These are phyloP conservation scores for Diaporthe eres DNA, from an alignment of 2,329 filamentous ascomycete genomes.

Conservation along the genomic window DNA sequence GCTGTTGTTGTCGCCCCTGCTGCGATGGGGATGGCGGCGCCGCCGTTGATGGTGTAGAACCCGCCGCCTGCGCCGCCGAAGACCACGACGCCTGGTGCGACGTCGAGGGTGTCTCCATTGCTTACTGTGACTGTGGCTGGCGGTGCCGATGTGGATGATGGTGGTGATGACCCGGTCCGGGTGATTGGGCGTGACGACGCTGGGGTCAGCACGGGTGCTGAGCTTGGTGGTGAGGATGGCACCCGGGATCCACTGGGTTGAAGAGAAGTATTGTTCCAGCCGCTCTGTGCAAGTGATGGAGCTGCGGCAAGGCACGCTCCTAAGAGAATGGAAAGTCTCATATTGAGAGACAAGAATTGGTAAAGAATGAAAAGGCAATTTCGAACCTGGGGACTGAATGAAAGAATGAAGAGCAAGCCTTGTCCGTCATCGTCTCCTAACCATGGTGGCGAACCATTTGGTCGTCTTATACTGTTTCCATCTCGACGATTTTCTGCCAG, in stretches of 20 bases:
- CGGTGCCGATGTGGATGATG: not conserved
- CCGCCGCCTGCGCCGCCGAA: not conserved
- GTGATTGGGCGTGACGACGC: not conserved
- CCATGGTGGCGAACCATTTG: not conserved
- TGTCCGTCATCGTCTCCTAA: not conserved
- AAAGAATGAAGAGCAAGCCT: not conserved
- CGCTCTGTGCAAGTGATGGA: conserved; percentile 12
- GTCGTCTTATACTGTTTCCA: not conserved
- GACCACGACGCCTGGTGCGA: not conserved
- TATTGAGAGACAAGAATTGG: not conserved
- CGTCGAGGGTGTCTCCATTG: conserved; percentile 9
- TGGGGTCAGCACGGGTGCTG: not conserved
- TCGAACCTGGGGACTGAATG: not conserved
- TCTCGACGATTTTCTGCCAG: not conserved
- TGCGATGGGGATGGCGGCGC: conserved; percentile 4
- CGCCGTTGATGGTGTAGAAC: conserved; percentile 11
- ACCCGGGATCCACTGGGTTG: not conserved
- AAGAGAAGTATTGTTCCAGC: conserved; percentile 15
- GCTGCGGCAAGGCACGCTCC: conserved; percentile 5
- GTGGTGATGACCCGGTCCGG: not conserved
- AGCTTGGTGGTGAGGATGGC: conserved; percentile 5
- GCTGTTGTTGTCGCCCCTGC: conserved; percentile 16
- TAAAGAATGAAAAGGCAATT: not conserved
- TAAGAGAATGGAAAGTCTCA: conserved; percentile 28
- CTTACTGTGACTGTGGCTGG: not conserved